Conservation (phyloP, 257 asterid species). For the Scutellaria minor region DNA sequence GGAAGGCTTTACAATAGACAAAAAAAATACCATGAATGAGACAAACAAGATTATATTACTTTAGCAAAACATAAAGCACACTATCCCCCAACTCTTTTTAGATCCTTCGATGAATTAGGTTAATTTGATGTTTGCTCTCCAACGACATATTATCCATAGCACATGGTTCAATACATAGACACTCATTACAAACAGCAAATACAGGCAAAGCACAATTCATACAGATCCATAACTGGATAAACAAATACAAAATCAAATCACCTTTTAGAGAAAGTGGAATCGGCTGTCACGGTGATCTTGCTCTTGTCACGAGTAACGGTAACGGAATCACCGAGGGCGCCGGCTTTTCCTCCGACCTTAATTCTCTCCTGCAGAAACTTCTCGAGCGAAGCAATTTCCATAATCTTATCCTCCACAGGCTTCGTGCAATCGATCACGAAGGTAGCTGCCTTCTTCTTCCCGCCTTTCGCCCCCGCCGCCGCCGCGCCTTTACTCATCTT, state of each 20-base stretch:
- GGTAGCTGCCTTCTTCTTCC: constrained; percentile 69
- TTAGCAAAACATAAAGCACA: background rate
- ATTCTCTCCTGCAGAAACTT: constrained; percentile 71
- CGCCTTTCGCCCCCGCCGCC: constrained; percentile 59
- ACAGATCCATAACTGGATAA: background rate
- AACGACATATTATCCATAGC: background rate
- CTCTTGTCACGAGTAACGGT: constrained; percentile 57
- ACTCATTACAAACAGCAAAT: background rate
- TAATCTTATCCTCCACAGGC: constrained; percentile 71
- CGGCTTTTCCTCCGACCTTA: constrained; percentile 73
- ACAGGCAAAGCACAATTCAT: background rate
- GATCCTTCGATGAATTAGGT: background rate
- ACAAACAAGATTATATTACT: too few relatives aligned
- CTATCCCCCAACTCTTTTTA: background rate
- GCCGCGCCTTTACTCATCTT: constrained; percentile 66
- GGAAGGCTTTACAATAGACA: background rate
- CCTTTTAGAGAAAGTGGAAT: constrained; percentile 61
- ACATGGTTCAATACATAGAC: background rate
- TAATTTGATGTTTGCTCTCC: background rate
- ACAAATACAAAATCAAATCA: constrained; percentile 14
- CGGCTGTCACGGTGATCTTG: constrained; percentile 62
- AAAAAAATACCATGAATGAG: background rate
- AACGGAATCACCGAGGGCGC: constrained; percentile 66
- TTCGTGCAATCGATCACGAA: constrained; percentile 61
- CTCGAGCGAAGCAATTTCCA: constrained; percentile 70